Conservation (phyloP, 202 grass and related monocot species). For the Zizania palustris region DNA sequence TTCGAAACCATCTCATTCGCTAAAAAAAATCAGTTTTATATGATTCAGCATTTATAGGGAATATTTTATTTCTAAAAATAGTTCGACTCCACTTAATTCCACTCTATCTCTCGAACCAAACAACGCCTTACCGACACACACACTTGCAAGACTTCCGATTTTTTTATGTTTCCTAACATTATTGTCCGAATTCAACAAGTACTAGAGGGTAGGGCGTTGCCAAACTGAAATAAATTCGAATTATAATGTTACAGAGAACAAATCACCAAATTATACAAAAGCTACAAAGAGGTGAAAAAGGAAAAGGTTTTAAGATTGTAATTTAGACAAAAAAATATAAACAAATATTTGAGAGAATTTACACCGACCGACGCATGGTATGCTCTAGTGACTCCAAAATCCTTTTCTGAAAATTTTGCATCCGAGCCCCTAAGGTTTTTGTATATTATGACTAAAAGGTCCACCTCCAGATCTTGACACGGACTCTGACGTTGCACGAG, state of each 20-base stretch:
- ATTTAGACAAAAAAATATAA: not conserved
- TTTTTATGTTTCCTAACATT: no score
- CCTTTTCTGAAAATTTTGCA: slow-evolving; percentile 19
- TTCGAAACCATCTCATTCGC: no score
- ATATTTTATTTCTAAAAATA: no score
- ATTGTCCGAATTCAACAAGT: not conserved
- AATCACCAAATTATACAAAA: slow-evolving; percentile 38
- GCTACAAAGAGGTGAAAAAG: not conserved
- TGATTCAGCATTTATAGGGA: no score
- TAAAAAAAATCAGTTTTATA: no score
- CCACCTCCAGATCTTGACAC: slow-evolving; percentile 96
- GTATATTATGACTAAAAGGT: slow-evolving; percentile 49
- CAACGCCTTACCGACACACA: no score
- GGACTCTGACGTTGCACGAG: slow-evolving; percentile 77
- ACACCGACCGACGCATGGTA: slow-evolving; percentile 39
- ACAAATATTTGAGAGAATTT: slow-evolving; percentile 38
- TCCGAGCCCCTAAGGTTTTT: not conserved
- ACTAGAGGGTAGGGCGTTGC: not conserved
- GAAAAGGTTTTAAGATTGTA: not conserved
- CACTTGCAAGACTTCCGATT: no score
- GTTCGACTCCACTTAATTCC: no score
- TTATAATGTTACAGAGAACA: slow-evolving; percentile 25
- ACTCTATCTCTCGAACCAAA: no score
- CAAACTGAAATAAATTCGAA: slow-evolving; percentile 13
- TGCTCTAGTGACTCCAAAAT: slow-evolving; percentile 37